Base-by-base conservation (phyloP, 2,329 filamentous ascomycete species). In the Onygenales sp. region DNA sequence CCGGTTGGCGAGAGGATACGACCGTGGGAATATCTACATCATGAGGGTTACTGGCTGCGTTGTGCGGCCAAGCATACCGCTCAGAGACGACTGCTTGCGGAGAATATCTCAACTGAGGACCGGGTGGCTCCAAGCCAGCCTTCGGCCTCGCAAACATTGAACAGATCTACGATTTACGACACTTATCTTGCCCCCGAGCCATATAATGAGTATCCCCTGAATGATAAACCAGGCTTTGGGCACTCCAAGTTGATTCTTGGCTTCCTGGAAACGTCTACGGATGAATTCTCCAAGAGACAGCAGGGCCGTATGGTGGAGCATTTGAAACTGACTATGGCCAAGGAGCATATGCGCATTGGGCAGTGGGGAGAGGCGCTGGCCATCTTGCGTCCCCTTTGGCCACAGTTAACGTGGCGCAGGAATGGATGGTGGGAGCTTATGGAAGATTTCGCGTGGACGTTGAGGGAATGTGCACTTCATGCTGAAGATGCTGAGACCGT, bases 31-130 rank as follows among this genome's bases (percentile, higher is more conserved):
- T 65, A 77, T 11, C 68, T 84, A 11, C 81, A 84, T 56, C 82
- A 84, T 62, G 69, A 81, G 54, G 82, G 81, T 1, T 85, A 84
- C 63, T 85, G 81, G 81, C 66, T 79, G 45, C 71, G 76, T 54
- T 67, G 79, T 14, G 73, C 80, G 6, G 75, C 76, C 10, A 76
- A 75, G 49, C 75, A 80, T 60, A 72, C 78, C 7, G 70, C 73
- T 58, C 62, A 65, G 46, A 74, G 82, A 21, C 76, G 77, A 56
- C 59, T 67, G 11, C 69, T 78, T 45, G 80, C 81, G 4, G 63
- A 75, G 48, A 72, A 79, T 27, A 81, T 84, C 43, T 78, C 81
- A 17, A 74, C 77, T 47, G 81, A 84, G 64, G 81, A 84, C 62
- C 73, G 79, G 21, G 70, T 71, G 27, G 68, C 78, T 8, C 79